Base-by-base conservation (phyloP, 1,139 yeast species). In the Candida mesenterica region DNA sequence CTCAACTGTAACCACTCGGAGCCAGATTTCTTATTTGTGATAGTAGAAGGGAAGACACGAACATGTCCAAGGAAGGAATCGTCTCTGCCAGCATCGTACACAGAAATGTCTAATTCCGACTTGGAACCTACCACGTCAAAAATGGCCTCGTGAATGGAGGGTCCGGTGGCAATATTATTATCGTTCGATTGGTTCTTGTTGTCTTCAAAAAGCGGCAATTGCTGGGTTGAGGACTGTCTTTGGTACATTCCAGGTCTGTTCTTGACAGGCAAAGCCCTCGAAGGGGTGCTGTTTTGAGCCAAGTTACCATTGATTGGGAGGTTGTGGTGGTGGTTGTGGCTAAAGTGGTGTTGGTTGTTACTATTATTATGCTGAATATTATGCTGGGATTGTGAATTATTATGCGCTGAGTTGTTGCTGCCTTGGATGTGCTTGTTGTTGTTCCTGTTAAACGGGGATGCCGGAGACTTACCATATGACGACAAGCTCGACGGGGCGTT, bases 1-100 rank as follows among this genome's bases (percentile, higher is more conserved):
- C 78, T 75, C 46, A 92, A 72, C 38, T 72, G 72, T 45, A 82
- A 71, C 97, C 97, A 92, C 48, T 77, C 77, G 30, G 75, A 75
- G 8, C 49, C 50, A 33, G 59, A 56, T 31, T 55, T 49, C 28
- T 68, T 65, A 39, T 59, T 55, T 24, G 57, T 43, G 31, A 65
- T 64, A 14, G 86, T 77, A 37, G 78, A 71, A 10, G 96, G 96
- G 38, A 69, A 72, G 31, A 88, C 66, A 46, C 88, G 70, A 20
- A 83, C 84, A 53, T 84, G 95, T 17, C 98, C 98, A 51, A 92
- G 65, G 52, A 89, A 90, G 32, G 80, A 75, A 52, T 90, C 97
- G 52, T 84, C 85, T 44, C 79, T 75, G 30, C 79, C 79, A 5
- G 89, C 81, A 59, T 92, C 97, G 62, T 89, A 92, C 25, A 92